Evolutionary conservation across 2,329 filamentous ascomycete species (phyloP).

Genomic region (Plenodomus biglobosus): DNA sequence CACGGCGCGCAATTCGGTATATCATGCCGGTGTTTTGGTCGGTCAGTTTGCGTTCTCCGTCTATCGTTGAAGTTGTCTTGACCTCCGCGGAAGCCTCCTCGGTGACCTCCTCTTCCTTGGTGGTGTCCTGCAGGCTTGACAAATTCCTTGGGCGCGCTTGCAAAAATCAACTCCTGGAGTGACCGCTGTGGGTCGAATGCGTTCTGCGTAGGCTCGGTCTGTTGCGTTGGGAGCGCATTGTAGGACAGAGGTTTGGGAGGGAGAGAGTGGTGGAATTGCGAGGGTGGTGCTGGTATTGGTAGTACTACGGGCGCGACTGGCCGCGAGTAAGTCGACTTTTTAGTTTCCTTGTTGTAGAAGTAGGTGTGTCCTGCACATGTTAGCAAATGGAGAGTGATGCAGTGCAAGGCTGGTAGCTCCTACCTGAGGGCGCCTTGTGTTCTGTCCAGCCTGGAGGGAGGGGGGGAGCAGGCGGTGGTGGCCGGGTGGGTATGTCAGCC

Average conservation of each 20-base stretch:
- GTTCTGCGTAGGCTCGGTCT: constrained; percentile 52
- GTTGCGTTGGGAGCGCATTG: constrained; percentile 13
- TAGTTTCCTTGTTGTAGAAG: constrained; percentile 81
- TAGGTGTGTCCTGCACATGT: constrained; percentile 69
- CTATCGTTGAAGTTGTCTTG: constrained; percentile 61
- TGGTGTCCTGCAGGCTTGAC: constrained; percentile 17
- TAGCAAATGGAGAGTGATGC: constrained; percentile 21
- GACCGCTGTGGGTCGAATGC: constrained; percentile 42
- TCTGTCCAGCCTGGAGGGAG: constrained; percentile 87
- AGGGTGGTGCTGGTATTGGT: constrained; percentile 2
- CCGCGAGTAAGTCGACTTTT: constrained; percentile 83
- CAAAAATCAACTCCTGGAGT: constrained; percentile 53
- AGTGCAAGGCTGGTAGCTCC: constrained; percentile 10
- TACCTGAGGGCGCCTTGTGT: constrained; percentile 80
- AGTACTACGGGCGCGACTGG: constrained; percentile 49
- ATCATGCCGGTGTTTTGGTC: constrained; percentile 73
- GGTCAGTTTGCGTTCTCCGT: constrained; percentile 71
- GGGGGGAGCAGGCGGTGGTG: constrained; percentile 51
- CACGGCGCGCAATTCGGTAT: constrained; percentile 85
- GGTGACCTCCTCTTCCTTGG: constrained; percentile 41
- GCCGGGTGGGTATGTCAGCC: constrained; percentile 34
- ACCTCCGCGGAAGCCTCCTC: constrained; percentile 45
- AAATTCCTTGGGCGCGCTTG: constrained; percentile 25
- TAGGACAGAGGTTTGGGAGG: constrained; percentile 10
- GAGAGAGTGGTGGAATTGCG: constrained; percentile 6